Conservation (phyloP, 345 rosid species). For the Salix brachista region DNA sequence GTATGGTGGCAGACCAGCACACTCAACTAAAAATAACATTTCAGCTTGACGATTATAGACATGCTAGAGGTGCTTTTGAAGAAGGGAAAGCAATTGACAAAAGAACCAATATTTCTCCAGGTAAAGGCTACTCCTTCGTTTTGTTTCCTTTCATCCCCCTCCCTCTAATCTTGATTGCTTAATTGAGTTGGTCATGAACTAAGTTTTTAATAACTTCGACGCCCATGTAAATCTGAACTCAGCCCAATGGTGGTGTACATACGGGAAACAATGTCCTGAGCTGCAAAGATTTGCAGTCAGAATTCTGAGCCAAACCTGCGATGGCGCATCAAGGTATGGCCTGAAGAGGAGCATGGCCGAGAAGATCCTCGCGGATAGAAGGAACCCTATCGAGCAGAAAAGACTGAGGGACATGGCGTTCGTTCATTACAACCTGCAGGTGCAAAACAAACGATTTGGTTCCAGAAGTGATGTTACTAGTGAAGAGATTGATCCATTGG, state of each 20-base stretch:
- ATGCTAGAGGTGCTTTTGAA: slow-evolving; percentile 35
- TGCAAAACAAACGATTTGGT: slow-evolving; percentile 24
- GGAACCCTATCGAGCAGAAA: slow-evolving; percentile 23
- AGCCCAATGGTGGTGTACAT: slow-evolving; percentile 56
- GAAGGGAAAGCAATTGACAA: slow-evolving; percentile 39
- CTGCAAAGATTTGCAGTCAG: slow-evolving; percentile 48
- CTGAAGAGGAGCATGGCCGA: slow-evolving; percentile 47
- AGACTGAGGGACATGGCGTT: slow-evolving; percentile 26
- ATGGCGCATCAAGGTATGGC: slow-evolving; percentile 45
- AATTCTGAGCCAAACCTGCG: slow-evolving; percentile 53
- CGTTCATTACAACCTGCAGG: slow-evolving; percentile 48
- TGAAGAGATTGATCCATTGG: slow-evolving; percentile 24
- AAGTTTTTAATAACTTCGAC: background rate
- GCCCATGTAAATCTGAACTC: slow-evolving; percentile 4
- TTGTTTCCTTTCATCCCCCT: no score
- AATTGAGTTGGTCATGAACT: background rate
- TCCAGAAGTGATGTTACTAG: background rate
- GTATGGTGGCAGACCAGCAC: slow-evolving; percentile 26
- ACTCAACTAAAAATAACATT: slow-evolving; percentile 27
- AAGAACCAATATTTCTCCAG: slow-evolving; percentile 36
- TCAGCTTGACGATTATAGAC: slow-evolving; percentile 43
- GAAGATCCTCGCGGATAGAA: slow-evolving; percentile 28
- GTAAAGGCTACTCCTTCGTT: slow-evolving; percentile 20
- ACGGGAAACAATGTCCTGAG: slow-evolving; percentile 45
- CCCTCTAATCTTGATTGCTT: background rate